Evolutionary conservation across 345 rosid species (phyloP).

Genomic region (Populus alba): DNA sequence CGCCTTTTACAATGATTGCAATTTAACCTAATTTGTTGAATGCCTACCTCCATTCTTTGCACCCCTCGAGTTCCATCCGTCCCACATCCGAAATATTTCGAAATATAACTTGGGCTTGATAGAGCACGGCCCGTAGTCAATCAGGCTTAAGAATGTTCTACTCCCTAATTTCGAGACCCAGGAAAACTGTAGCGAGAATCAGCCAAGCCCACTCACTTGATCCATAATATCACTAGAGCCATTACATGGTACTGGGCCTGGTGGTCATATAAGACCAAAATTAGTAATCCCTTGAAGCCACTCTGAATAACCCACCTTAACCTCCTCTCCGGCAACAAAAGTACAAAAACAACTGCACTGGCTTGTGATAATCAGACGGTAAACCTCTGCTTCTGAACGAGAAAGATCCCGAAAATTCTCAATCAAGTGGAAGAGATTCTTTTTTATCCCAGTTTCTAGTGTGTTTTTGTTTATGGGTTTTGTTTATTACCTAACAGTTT

Average conservation of each 20-base stretch:
- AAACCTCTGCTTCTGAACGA: neutral
- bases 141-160: neutral
- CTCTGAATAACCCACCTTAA: neutral
- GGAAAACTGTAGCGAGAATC: neutral
- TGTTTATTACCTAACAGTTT: constrained; percentile 51
- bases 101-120: too few relatives aligned
- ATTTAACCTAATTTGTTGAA: neutral
- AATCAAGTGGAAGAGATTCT: constrained; percentile 50
- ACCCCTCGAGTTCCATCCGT: neutral
- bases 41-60: neutral
- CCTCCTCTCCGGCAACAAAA: neutral
- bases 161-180: neutral
- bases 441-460: constrained; percentile 50
- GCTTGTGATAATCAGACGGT: neutral
- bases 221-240: neutral
- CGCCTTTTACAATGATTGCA: too few relatives aligned
- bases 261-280: neutral
- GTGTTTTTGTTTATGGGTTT: constrained; percentile 45
- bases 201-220: neutral
- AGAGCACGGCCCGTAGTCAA: too few relatives aligned
- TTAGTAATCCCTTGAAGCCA: neutral
- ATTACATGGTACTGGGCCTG: neutral
- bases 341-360: neutral
- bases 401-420: neutral
- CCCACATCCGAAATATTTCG: neutral